A percentile compares a stretch with the other conserved stretches of the same genome.
These are phyloP conservation scores for Peltaster fructicola DNA, from an alignment of 2,329 filamentous ascomycete species.

Conservation along the genomic window DNA sequence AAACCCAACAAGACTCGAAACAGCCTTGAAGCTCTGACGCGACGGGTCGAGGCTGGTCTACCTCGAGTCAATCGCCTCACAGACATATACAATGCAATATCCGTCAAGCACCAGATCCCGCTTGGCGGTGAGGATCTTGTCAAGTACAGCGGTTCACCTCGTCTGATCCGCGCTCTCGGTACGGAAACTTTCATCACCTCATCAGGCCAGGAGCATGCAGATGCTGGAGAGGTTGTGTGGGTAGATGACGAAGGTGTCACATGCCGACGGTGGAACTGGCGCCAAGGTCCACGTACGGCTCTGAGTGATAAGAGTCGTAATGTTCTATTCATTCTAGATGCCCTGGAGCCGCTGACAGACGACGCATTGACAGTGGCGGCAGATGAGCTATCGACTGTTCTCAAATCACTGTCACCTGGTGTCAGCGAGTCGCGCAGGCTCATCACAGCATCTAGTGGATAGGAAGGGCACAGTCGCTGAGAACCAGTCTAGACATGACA, in stretches of 20 bases:
- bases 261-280: slow-evolving; percentile 25
- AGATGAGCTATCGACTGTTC: slow-evolving; percentile 11
- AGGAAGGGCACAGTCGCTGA: no score
- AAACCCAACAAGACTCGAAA: slow-evolving; percentile 22
- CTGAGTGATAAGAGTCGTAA: slow-evolving; percentile 19
- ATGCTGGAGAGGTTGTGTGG: slow-evolving; percentile 22
- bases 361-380: slow-evolving; percentile 12
- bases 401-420: slow-evolving; percentile 9
- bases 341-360: slow-evolving; percentile 12
- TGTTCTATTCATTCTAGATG: slow-evolving; percentile 22
- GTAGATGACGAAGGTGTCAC: slow-evolving; percentile 22
- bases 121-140: slow-evolving; percentile 23
- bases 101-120: slow-evolving; percentile 23
- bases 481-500: no score
- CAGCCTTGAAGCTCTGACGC: slow-evolving; percentile 21
- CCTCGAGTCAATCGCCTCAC: slow-evolving; percentile 23
- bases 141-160: slow-evolving; percentile 19
- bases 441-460: no score
- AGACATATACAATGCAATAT: slow-evolving; percentile 24
- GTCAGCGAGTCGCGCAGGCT: no score
- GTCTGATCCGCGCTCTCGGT: slow-evolving; percentile 18
- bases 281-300: slow-evolving; percentile 21
- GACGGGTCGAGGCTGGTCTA: slow-evolving; percentile 17
- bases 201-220: slow-evolving; percentile 14
- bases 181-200: slow-evolving; percentile 19